Evolutionary conservation across 805 yeast genomes (phyloP), one percentile per base, ranked within the genome.

Genomic region (Lachancea kluyveri): DNA sequence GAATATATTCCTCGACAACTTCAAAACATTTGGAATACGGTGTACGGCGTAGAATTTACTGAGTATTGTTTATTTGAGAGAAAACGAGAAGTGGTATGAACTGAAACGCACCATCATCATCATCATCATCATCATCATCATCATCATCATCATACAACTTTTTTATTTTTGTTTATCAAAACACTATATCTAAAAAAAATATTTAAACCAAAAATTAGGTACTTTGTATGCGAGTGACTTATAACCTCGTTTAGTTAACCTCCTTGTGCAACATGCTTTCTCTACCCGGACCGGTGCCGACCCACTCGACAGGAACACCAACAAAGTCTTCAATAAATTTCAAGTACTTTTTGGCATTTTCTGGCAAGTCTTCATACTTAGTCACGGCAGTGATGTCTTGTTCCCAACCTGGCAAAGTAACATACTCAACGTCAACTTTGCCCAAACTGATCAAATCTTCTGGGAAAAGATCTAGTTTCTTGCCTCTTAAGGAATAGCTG

Each of bases 241-340:
- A 33, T 11, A 18, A 15, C 24, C 8, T 22, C 2, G 10, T 26
- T 17, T 30, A 30, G 26, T 39, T 42, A 35, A 45, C 36, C 39
- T 54, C 44, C 58, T 76, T 79, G 47, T 74, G 77, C 48, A 87
- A 70, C 96, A 87, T 88, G 21, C 88, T 77, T 36, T 82, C 94
- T 67, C 97, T 83, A 33, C 86, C 95, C 42, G 98, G 96, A 42
- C 98, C 98, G 36, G 95, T 92, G 57, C 98, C 98, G 41, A 92
- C 92, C 96, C 96, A 92, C 59, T 81, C 82, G 42, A 92, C 72
- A 35, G 94, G 95, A 37, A 85, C 90, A 29, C 72, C 70, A 41
- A 88, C 68, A 53, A 71, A 88, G 42, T 86, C 79, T 64, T 87
- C 97, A 52, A 92, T 90, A 59, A 62, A 92, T 46, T 72, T 68